A percentile compares a stretch with the other conserved stretches of the same genome.
phyloP scores from a whole-genome alignment of 1,139 yeast genomes.

The Debaryomyces fabryi region DNA sequence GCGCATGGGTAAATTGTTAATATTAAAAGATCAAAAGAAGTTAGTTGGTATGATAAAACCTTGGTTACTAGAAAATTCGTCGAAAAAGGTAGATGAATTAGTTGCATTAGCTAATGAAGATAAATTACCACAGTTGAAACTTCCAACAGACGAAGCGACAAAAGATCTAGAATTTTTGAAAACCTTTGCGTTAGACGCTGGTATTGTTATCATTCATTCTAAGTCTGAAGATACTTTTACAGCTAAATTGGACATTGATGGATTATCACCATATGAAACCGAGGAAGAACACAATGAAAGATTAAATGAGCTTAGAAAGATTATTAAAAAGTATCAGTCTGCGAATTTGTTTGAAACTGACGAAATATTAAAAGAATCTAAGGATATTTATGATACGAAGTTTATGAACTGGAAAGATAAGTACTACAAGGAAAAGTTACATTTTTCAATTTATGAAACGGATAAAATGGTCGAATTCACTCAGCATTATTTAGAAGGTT shows the following conservation, averaged over 20 bases:
- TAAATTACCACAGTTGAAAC: constrained; percentile 48
- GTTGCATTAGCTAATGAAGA: constrained; percentile 42
- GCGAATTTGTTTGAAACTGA: constrained; percentile 69
- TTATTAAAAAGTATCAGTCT: constrained; percentile 67
- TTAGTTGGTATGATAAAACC: constrained; percentile 63
- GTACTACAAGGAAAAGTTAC: constrained; percentile 79
- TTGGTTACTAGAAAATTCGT: constrained; percentile 58
- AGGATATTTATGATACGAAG: constrained; percentile 68
- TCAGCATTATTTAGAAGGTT: constrained; percentile 87
- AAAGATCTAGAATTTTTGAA: constrained; percentile 61
- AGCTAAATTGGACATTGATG: constrained; percentile 72
- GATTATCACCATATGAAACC: constrained; percentile 65
- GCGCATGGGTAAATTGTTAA: constrained; percentile 63
- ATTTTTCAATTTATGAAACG: constrained; percentile 60
- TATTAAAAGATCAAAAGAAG: constrained; percentile 75
- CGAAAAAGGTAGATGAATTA: constrained; percentile 31
- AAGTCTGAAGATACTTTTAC: constrained; percentile 54
- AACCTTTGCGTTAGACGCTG: constrained; percentile 64
- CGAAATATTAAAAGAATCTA: constrained; percentile 61
- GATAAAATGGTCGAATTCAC: constrained; percentile 63
- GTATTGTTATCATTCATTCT: constrained; percentile 67
- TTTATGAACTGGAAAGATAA: constrained; percentile 80
- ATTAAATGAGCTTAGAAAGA: constrained; percentile 40
- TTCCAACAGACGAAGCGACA: constrained; percentile 52
- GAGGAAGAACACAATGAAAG: constrained; percentile 63